Base-by-base conservation (phyloP, 768 basidiomycete genomes). In the Tubosaeta brunneosetosa region DNA sequence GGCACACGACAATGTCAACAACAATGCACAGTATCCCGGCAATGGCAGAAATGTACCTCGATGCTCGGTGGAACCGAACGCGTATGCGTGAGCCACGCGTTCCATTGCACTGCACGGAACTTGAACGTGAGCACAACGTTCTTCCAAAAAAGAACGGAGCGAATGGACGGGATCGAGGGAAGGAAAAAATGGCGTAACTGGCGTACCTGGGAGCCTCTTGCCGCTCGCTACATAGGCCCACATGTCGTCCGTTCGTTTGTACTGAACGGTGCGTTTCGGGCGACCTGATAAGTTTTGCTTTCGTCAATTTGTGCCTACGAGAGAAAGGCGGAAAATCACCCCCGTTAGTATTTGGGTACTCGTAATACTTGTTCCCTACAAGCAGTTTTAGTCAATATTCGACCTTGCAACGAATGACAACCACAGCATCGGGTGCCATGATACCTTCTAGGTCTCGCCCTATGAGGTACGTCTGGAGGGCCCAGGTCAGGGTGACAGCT, bases 61-160 rank as follows among this genome's bases (percentile, higher is more conserved):
- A 84, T 57, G 0, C 78, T 80, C 0, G 87, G 87, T 3, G 86
- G 77, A 47, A 79, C 61, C 1, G 56, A 61, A 6, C 87, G 77
- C 4, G 86, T 88, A 57, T 88, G 84, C 7, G 85, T 80, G 6
- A 89, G 67, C 87, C 87, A 89, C 2, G 85, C 69, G 6, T 75
- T 79, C 87, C 87, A 90, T 68, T 90, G 87, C 16, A 86, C 87
- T 88, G 58, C 33, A 51, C 48, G 55, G 49, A 58, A 11, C 52
- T 45, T 32, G 31, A 45, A 22, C 12, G 41, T 59, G 5, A 50
- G 42, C 37, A 42, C 22, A 47, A 33, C 33, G 36, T 29, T 32
- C 1, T 14, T 29, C 13, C 29, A 17, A 33, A 41, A 13, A 33
- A 17, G 34, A 33, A 19, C 6, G 33, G 31, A 6, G 29, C 11